These are phyloP conservation scores for Botrytis medusae DNA, from an alignment of 2,329 filamentous ascomycete genomes.

Conservation along the genomic window DNA sequence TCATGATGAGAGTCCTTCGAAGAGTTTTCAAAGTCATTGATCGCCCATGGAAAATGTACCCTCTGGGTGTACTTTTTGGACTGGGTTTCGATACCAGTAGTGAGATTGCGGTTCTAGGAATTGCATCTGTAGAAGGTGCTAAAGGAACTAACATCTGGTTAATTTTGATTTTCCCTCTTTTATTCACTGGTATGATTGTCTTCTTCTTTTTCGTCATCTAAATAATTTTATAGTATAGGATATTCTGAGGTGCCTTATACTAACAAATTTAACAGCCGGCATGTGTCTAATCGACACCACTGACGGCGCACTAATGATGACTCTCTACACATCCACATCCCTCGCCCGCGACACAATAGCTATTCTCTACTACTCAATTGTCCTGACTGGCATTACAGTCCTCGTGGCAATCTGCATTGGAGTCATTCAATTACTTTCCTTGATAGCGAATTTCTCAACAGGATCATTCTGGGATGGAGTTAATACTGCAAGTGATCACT, in stretches of 20 bases:
- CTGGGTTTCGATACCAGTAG: constrained; percentile 94
- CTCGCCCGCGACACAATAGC: constrained; percentile 82
- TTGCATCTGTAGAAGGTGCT: constrained; percentile 82
- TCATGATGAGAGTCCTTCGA: constrained; percentile 70
- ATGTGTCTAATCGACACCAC: constrained; percentile 95
- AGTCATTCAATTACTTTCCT: constrained; percentile 75
- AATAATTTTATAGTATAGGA: no score
- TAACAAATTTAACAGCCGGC: constrained; percentile 55
- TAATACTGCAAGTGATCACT: constrained; percentile 71
- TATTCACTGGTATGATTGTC: constrained; percentile 71
- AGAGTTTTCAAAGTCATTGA: constrained; percentile 73
- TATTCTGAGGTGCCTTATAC: neutral
- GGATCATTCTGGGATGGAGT: constrained; percentile 93
- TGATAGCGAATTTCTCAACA: constrained; percentile 72
- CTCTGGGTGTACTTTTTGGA: constrained; percentile 82
- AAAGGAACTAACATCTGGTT: constrained; percentile 90
- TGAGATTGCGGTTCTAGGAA: constrained; percentile 88
- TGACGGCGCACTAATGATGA: constrained; percentile 94
- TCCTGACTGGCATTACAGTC: constrained; percentile 41
- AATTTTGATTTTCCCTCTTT: constrained; percentile 83
- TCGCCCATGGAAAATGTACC: constrained; percentile 93
- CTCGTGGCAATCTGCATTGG: constrained; percentile 65
- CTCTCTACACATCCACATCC: constrained; percentile 78
- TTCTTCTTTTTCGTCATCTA: neutral
- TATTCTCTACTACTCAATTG: constrained; percentile 81